A percentile compares a stretch with the other conserved stretches of the same genome.
Conservation (phyloP, 192 early-diverging fungal species). For the Linnemannia hyalina region DNA sequence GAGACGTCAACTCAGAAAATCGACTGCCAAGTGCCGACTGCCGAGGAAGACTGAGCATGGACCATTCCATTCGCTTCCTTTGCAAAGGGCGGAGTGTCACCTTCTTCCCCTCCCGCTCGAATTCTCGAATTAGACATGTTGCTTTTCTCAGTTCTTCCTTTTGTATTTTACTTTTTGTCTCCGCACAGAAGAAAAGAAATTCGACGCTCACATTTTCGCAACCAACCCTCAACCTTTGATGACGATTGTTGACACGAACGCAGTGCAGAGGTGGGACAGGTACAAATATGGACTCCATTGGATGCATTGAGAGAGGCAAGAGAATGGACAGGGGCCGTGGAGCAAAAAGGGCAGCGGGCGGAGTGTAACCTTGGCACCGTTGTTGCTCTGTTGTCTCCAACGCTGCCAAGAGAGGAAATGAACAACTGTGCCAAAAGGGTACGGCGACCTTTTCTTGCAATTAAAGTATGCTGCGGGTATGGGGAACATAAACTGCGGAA, state of each 20-base stretch:
- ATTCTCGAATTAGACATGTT: too few relatives aligned
- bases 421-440: neutral
- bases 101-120: neutral
- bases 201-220: neutral
- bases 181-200: neutral
- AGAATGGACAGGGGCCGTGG: neutral
- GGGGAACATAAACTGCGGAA: neutral
- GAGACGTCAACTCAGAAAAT: constrained; percentile 1
- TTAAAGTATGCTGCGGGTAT: neutral
- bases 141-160: neutral
- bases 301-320: neutral
- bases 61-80: neutral
- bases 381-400: neutral
- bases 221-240: neutral
- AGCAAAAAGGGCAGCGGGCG: neutral
- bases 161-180: neutral
- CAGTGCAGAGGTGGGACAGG: neutral
- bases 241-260: constrained; percentile 1
- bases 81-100: neutral
- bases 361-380: neutral
- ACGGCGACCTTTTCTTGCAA: neutral
- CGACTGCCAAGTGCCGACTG: constrained; percentile 2
- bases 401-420: neutral
- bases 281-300: constrained; percentile 1
- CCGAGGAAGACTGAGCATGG: neutral